phyloP scores from a whole-genome alignment of 208 protist species.

The Porcisia deanei region DNA sequence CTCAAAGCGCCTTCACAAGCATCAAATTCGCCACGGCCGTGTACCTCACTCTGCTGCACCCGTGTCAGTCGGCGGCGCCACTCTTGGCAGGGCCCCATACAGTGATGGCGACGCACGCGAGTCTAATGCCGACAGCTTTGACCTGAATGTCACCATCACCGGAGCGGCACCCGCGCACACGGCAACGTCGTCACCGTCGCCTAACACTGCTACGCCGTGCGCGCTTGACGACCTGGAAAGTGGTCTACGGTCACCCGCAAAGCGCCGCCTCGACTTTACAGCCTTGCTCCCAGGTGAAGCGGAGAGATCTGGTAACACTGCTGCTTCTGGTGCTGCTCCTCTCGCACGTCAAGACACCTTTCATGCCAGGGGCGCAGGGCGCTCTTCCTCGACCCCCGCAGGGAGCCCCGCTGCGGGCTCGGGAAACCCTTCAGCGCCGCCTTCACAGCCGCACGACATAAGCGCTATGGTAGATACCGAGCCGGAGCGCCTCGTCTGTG shows the following conservation, averaged over 20 bases:
- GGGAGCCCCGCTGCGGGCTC: background rate
- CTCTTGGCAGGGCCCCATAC: background rate
- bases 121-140: slow-evolving; percentile 17
- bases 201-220: background rate
- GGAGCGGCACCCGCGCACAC: slow-evolving; percentile 17
- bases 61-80: background rate
- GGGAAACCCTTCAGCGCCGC: background rate
- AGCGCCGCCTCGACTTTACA: background rate
- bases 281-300: background rate
- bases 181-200: background rate
- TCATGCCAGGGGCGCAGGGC: background rate
- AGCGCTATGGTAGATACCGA: slow-evolving; percentile 46
- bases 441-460: slow-evolving; percentile 26
- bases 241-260: slow-evolving; percentile 6
- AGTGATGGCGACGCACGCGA: slow-evolving; percentile 1
- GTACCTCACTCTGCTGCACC: background rate
- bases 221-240: slow-evolving; percentile 29
- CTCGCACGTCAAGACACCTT: background rate
- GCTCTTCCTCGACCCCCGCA: background rate
- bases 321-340: background rate
- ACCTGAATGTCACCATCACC: slow-evolving; percentile 47
- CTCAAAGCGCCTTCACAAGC: slow-evolving; percentile 43
- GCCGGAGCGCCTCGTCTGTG: slow-evolving; percentile 29
- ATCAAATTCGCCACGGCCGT: slow-evolving; percentile 16
- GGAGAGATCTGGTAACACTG: background rate